Evolutionary conservation across 345 rosid species (phyloP), one percentile per base, ranked within the genome.

Genomic region (Hevea brasiliensis): DNA sequence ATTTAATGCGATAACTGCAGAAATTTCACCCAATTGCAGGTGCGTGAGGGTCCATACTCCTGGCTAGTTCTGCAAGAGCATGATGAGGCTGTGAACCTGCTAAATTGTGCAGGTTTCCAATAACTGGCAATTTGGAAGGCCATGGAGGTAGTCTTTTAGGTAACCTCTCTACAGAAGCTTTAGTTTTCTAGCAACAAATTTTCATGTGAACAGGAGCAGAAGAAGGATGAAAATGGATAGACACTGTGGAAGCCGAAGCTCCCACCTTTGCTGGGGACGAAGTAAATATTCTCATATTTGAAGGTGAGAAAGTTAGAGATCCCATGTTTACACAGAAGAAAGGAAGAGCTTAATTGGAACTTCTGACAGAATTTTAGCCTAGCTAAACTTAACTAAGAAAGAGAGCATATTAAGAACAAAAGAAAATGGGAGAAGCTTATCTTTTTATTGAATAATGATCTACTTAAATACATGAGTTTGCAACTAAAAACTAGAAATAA

Each of bases 61-160:
- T 64, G 50, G 79, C 66, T 57, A 76, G 60, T 53, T 76, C 65
- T 18, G 29, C 3, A 6, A 76, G 79, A 32, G 47, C 63, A 15
- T 41, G 74, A n/a, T 76, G 79, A 7, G 79, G 74, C 8, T 41
- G 27, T 11, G 56, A 18, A n/a, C 74, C 66, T 5, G 32, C 58
- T 50, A 72, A 14, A 26, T 71, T 70, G 41, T 67, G 70, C n/a
- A 80, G 42, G 63, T 71, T 80, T 7, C 79, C 79, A 3, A 80
- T 72, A 0, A 80, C 4, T 3, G 83, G 79, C 6, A 79, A 15
- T 60, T 79, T 79, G 61, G 27, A 8, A 27, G 82, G 79, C 8
- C 82, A 76, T 13, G 82, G 76, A 44, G 76, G 73, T 6, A 75
- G 61, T n/a, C 26, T 73, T 59, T 73, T 29, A 1, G 17, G 20